phyloP scores from a whole-genome alignment of 495 filamentous ascomycete species.

The Durotheca rogersii region DNA sequence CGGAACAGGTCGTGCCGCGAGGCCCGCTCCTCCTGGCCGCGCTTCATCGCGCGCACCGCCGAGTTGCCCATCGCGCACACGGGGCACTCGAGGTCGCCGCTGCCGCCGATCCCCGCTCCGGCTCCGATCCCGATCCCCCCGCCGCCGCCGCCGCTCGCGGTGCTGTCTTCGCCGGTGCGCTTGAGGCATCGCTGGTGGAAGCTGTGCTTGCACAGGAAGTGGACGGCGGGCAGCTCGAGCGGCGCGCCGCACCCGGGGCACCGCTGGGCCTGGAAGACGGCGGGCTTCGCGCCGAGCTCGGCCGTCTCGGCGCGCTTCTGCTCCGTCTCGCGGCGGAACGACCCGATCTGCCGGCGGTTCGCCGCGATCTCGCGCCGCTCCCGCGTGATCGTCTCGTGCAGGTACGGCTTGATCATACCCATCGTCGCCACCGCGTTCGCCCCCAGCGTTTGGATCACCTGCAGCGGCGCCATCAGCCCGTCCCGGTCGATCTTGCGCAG shows the following conservation, averaged over 20 bases:
- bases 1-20: conserved; percentile 89
- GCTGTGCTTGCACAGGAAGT: conserved; percentile 94
- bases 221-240: conserved; percentile 84
- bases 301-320: conserved; percentile 74
- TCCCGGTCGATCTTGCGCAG: conserved; percentile 85
- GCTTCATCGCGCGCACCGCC: conserved; percentile 81
- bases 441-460: conserved; percentile 87
- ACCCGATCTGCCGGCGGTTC: conserved; percentile 79
- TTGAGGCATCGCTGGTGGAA: conserved; percentile 88
- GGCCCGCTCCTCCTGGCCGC: conserved; percentile 82
- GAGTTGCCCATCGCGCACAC: conserved; percentile 78
- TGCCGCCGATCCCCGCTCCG: conserved; percentile 49
- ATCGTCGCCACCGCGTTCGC: conserved; percentile 76
- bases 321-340: conserved; percentile 84
- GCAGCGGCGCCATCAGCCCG: conserved; percentile 90
- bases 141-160: too few species aligned
- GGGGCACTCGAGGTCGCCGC: conserved; percentile 75
- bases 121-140: conserved; percentile 20
- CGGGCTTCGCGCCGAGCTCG: conserved; percentile 73
- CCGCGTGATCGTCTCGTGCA: conserved; percentile 81
- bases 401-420: conserved; percentile 93
- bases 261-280: conserved; percentile 84
- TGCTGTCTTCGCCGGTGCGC: conserved; percentile 35
- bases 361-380: conserved; percentile 81
- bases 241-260: conserved; percentile 74